Percentiles rank a stretch among this genome's conserved stretches.
Evolutionary conservation across 1,284 basidiomycete genomes (phyloP).

Genomic region (Coniferiporia sulphurascens): DNA sequence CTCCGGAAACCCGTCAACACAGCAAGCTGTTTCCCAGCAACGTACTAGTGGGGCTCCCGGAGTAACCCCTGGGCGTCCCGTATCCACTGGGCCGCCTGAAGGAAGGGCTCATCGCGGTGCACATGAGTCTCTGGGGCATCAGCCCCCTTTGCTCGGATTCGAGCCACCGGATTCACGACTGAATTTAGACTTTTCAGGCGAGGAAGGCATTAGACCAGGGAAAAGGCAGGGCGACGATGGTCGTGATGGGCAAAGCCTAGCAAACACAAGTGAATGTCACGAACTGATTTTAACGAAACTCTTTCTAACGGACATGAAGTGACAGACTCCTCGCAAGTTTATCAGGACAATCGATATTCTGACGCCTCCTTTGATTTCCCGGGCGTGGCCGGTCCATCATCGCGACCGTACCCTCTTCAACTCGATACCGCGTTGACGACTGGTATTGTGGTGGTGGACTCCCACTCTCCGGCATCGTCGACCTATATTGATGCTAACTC

Average conservation of each 20-base stretch:
- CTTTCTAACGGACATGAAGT: slow-evolving; percentile 18
- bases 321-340: slow-evolving; percentile 15
- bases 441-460: slow-evolving; percentile 32
- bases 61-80: neutral
- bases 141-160: slow-evolving; percentile 10
- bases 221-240: neutral
- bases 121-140: neutral
- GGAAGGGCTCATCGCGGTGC: slow-evolving; percentile 14
- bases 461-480: slow-evolving; percentile 46
- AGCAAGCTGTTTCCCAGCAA: slow-evolving; percentile 24
- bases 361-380: slow-evolving; percentile 9
- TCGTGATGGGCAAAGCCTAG: neutral
- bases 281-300: slow-evolving; percentile 1
- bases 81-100: slow-evolving; percentile 8
- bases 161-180: slow-evolving; percentile 13
- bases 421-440: slow-evolving; percentile 41
- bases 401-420: slow-evolving; percentile 42
- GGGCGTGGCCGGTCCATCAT: slow-evolving; percentile 23
- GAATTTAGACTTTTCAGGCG: slow-evolving; percentile 15
- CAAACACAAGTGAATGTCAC: slow-evolving; percentile 1
- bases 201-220: neutral
- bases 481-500: slow-evolving; percentile 23
- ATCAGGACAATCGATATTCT: slow-evolving; percentile 9
- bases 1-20: slow-evolving; percentile 35
- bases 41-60: neutral